phyloP scores from a whole-genome alignment of 345 rosid genomes.

The Citrus reticulata region DNA sequence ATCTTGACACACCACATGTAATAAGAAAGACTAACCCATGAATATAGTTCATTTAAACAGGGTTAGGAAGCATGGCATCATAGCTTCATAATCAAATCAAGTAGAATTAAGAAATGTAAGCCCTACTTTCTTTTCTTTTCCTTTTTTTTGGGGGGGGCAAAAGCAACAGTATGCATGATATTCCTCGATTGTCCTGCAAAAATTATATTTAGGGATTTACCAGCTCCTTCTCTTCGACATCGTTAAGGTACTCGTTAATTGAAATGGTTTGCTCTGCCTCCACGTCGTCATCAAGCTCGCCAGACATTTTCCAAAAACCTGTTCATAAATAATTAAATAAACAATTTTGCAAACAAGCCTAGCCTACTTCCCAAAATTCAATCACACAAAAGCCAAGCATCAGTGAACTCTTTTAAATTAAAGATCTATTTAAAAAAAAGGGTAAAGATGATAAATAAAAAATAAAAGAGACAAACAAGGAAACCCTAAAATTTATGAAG shows the following conservation, averaged over 20 bases:
- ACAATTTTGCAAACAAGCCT: background rate
- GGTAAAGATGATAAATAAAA: too few species aligned
- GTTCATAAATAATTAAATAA: background rate
- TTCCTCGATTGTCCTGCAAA: background rate
- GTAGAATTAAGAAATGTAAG: background rate
- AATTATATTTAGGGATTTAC: conserved; percentile 28
- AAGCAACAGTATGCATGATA: background rate
- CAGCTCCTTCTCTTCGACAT: conserved; percentile 83
- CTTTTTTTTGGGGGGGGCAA: too few species aligned
- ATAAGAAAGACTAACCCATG: background rate
- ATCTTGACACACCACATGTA: background rate
- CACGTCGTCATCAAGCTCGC: conserved; percentile 58
- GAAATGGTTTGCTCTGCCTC: conserved; percentile 53
- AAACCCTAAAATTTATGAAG: conserved; percentile 32
- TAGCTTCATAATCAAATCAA: background rate
- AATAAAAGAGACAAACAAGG: background rate
- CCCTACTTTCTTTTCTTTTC: background rate
- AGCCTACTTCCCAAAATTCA: background rate
- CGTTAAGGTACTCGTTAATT: conserved; percentile 74
- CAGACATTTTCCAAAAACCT: conserved; percentile 35
- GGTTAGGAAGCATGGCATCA: background rate
- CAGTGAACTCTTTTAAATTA: background rate
- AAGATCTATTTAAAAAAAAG: background rate
- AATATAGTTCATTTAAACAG: background rate
- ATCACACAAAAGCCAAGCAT: background rate